Percentiles rank a stretch among this genome's conserved stretches.
These are phyloP conservation scores for Carex arenaria DNA, from an alignment of 202 grass and related monocot species.

Conservation along the genomic window DNA sequence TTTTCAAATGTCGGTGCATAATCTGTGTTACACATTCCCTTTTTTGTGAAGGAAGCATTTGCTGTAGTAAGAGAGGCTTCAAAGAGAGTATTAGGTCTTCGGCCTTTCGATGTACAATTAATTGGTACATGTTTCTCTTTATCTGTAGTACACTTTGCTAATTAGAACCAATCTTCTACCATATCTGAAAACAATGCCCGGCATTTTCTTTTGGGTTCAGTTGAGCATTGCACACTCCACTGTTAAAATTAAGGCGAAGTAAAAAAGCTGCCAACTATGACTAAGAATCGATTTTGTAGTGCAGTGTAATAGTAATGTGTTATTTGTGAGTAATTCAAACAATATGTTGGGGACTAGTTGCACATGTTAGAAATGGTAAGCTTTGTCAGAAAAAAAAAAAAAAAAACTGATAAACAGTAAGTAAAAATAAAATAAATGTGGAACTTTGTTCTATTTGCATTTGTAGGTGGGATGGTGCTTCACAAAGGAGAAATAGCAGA, in stretches of 20 bases:
- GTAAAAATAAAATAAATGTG: neutral
- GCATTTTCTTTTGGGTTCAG: neutral
- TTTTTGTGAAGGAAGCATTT: conserved; percentile 76
- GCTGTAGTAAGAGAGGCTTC: conserved; percentile 95
- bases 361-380: neutral
- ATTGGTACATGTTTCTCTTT: conserved; percentile 37
- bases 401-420: neutral
- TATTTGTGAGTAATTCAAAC: neutral
- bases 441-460: neutral
- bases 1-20: conserved; percentile 1
- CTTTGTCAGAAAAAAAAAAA: neutral
- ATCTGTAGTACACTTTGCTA: neutral
- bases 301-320: neutral
- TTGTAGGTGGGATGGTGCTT: conserved; percentile 81
- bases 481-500: conserved; percentile 96
- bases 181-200: neutral
- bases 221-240: neutral
- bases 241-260: neutral
- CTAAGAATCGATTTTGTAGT: neutral
- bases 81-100: conserved; percentile 85
- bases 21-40: neutral
- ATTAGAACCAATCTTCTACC: neutral
- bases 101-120: conserved; percentile 94
- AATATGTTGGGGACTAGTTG: neutral
- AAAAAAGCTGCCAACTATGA: neutral